phyloP scores from a whole-genome alignment of 1,284 basidiomycete species.

The Cryptococcus sp. region DNA sequence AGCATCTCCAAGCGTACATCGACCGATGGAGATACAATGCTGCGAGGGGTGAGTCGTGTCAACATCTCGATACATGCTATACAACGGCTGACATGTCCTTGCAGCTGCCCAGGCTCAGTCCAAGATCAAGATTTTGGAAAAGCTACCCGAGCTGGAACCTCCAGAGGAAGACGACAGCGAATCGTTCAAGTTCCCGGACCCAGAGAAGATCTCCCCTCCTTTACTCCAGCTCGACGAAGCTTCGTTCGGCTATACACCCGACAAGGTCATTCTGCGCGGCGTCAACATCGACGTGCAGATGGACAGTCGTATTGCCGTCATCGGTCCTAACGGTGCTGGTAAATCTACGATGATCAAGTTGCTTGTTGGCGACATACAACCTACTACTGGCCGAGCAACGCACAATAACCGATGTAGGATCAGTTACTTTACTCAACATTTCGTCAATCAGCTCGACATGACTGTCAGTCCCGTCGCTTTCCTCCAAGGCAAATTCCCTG shows the following conservation, averaged over 20 bases:
- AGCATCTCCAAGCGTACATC: slow-evolving; percentile 92
- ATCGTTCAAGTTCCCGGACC: slow-evolving; percentile 89
- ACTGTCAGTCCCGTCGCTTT: slow-evolving; percentile 88
- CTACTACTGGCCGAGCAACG: slow-evolving; percentile 77
- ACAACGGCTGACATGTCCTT: slow-evolving; percentile 11
- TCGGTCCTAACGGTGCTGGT: slow-evolving; percentile 67
- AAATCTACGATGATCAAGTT: slow-evolving; percentile 74
- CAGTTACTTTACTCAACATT: slow-evolving; percentile 96
- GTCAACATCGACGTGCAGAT: slow-evolving; percentile 89
- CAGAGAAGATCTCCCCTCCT: slow-evolving; percentile 95
- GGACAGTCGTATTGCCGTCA: slow-evolving; percentile 86
- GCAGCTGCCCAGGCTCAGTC: slow-evolving; percentile 88
- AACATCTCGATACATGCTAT: not conserved
- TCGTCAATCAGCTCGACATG: slow-evolving; percentile 88
- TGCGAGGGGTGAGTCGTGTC: slow-evolving; percentile 61
- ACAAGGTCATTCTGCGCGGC: slow-evolving; percentile 74
- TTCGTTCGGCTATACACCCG: slow-evolving; percentile 83
- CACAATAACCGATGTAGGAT: slow-evolving; percentile 88
- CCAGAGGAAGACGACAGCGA: slow-evolving; percentile 89
- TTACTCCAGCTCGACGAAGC: slow-evolving; percentile 92
- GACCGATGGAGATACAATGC: slow-evolving; percentile 96
- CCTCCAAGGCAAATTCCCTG: slow-evolving; percentile 86
- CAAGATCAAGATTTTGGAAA: slow-evolving; percentile 98
- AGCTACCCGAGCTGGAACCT: slow-evolving; percentile 90
- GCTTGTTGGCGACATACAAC: slow-evolving; percentile 84